Conservation (phyloP, 2,329 filamentous ascomycete species). For the Huntiella decipiens region DNA sequence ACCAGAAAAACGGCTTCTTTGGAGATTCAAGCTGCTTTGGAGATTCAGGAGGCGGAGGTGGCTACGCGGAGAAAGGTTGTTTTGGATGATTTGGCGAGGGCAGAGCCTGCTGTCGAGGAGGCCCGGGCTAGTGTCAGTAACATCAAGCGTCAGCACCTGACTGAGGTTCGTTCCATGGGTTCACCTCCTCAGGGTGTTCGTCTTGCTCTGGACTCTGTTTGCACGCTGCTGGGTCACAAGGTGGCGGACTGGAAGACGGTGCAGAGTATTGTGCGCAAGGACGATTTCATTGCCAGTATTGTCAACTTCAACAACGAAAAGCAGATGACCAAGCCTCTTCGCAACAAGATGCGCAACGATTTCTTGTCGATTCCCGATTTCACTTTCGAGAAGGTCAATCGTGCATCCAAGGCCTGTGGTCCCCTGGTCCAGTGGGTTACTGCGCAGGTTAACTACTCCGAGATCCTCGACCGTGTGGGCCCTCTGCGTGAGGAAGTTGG, state of each 20-base stretch:
- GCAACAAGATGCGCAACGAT: conserved; percentile 79
- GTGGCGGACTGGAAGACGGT: conserved; percentile 83
- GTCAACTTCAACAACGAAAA: conserved; percentile 91
- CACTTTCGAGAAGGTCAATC: conserved; percentile 88
- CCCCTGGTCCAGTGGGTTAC: conserved; percentile 93
- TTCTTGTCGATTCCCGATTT: conserved; percentile 89
- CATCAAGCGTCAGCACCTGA: conserved; percentile 93
- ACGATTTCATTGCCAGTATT: conserved; percentile 96
- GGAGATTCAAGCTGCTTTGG: conserved; percentile 71
- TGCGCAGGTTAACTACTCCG: conserved; percentile 94
- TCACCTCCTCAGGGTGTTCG: conserved; percentile 82
- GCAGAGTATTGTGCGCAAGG: conserved; percentile 68
- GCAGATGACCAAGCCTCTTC: conserved; percentile 71
- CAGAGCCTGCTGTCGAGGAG: conserved; percentile 81
- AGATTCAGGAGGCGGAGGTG: conserved; percentile 79
- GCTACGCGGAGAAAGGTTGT: conserved; percentile 69
- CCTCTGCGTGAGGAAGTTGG: conserved; percentile 80
- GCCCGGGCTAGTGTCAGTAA: conserved; percentile 94
- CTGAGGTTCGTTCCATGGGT: conserved; percentile 92
- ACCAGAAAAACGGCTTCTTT: conserved; percentile 74
- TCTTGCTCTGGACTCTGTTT: conserved; percentile 88
- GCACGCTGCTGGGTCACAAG: conserved; percentile 80
- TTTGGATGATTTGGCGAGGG: conserved; percentile 67
- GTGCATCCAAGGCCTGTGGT: conserved; percentile 89
- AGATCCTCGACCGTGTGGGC: conserved; percentile 84